Evolutionary conservation across 2,329 filamentous ascomycete genomes (phyloP).

Genomic region (Fusarium mexicanum): DNA sequence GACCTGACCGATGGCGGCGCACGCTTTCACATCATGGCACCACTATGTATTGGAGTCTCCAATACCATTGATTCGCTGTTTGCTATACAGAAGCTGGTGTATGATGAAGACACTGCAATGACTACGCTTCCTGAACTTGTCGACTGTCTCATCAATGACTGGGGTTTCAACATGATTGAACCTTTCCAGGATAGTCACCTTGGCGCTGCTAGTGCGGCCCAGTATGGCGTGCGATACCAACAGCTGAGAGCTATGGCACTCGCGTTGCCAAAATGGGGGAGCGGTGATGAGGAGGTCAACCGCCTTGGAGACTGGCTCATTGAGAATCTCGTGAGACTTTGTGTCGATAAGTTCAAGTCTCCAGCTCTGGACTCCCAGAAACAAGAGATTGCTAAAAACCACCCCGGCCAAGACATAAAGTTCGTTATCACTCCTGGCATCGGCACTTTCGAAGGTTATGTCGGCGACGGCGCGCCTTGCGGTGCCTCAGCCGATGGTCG

Average conservation of each 20-base stretch:
- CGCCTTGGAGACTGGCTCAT: neutral
- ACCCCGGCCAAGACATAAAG: neutral
- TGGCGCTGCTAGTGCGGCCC: neutral
- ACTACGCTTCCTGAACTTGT: neutral
- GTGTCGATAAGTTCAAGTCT: neutral
- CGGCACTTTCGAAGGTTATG: neutral
- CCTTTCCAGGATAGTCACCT: neutral
- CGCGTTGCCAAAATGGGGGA: neutral
- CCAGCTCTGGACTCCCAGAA: neutral
- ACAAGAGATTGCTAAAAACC: rapidly evolving
- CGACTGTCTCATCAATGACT: neutral
- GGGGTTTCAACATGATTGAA: neutral
- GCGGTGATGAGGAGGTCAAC: neutral
- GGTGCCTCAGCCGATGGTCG: neutral
- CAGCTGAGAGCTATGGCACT: neutral
- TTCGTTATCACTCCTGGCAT: neutral
- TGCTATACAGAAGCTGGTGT: neutral
- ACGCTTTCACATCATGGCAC: neutral
- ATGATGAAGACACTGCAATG: neutral
- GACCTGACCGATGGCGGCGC: neutral
- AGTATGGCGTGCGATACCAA: neutral
- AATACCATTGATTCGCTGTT: neutral
- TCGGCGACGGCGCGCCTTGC: neutral
- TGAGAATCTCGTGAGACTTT: neutral
- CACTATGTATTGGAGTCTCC: neutral